Conservation (phyloP, 495 filamentous ascomycete species). For the Annulohypoxylon stygium region DNA sequence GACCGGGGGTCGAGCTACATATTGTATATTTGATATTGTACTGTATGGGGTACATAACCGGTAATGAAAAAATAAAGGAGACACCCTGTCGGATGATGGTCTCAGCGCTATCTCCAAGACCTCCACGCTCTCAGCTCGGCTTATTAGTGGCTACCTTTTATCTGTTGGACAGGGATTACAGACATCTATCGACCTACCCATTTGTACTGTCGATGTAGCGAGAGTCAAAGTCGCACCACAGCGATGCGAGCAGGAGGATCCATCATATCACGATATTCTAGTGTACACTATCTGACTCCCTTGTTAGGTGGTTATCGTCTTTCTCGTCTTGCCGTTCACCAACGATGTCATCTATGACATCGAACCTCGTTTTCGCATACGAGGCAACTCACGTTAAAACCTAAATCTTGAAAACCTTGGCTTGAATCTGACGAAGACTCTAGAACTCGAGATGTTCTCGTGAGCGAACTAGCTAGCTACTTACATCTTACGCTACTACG, state of each 20-base stretch:
- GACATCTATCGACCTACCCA: constrained; percentile 41
- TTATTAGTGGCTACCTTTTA: constrained; percentile 41
- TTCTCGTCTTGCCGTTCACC: constrained; percentile 7
- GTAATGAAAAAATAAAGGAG: constrained; percentile 26
- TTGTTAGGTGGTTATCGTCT: constrained; percentile 4
- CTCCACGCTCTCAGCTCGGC: constrained; percentile 18
- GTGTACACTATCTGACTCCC: background rate
- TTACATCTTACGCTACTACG: no score
- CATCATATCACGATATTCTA: constrained; percentile 16
- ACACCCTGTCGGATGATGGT: constrained; percentile 40
- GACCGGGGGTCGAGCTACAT: constrained; percentile 30
- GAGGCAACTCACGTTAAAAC: constrained; percentile 31
- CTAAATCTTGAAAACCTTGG: constrained; percentile 41
- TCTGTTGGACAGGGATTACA: constrained; percentile 37
- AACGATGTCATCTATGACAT: constrained; percentile 16
- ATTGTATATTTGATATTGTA: constrained; percentile 30
- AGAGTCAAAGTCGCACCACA: constrained; percentile 23
- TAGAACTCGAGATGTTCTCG: constrained; percentile 16
- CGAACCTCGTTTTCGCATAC: constrained; percentile 40
- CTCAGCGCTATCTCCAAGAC: constrained; percentile 45
- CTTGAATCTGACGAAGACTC: constrained; percentile 21
- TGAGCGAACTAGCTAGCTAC: constrained; percentile 1
- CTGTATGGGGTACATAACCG: constrained; percentile 42
- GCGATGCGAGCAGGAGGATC: background rate
- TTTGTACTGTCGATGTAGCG: constrained; percentile 22